phyloP scores from a whole-genome alignment of 1,284 basidiomycete genomes.

The Boletus nobilissimus region DNA sequence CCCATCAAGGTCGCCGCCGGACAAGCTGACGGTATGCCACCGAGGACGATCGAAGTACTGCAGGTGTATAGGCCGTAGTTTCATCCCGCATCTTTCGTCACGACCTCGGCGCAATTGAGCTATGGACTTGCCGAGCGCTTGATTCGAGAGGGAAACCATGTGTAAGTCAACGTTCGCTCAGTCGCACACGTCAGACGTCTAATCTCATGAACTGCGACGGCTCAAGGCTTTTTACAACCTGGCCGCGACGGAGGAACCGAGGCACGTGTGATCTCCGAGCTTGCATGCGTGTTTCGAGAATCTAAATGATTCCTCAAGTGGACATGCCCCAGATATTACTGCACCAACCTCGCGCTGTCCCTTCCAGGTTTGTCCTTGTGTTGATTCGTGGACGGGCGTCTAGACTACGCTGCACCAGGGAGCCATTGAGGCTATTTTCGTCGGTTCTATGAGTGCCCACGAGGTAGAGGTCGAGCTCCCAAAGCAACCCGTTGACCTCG shows the following conservation, averaged over 20 bases:
- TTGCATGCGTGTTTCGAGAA: background rate
- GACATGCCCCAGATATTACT: background rate
- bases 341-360: background rate
- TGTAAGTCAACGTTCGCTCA: conserved; percentile 46
- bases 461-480: background rate
- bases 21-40: background rate
- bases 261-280: background rate
- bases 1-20: background rate
- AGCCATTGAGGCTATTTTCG: background rate
- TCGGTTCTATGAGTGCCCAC: background rate
- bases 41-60: background rate
- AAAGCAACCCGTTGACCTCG: background rate
- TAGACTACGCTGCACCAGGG: background rate
- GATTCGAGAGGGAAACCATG: conserved; percentile 66
- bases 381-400: background rate
- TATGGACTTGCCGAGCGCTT: conserved; percentile 77
- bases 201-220: background rate
- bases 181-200: background rate
- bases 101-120: conserved; percentile 54
- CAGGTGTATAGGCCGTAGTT: background rate
- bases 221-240: background rate
- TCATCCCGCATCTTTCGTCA: background rate
- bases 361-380: background rate
- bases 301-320: background rate
- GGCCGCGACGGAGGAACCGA: background rate